Evolutionary conservation across 352 stramenopile genomes (phyloP), one percentile per base, ranked within the genome.

Genomic region (Discostella stelligera): DNA sequence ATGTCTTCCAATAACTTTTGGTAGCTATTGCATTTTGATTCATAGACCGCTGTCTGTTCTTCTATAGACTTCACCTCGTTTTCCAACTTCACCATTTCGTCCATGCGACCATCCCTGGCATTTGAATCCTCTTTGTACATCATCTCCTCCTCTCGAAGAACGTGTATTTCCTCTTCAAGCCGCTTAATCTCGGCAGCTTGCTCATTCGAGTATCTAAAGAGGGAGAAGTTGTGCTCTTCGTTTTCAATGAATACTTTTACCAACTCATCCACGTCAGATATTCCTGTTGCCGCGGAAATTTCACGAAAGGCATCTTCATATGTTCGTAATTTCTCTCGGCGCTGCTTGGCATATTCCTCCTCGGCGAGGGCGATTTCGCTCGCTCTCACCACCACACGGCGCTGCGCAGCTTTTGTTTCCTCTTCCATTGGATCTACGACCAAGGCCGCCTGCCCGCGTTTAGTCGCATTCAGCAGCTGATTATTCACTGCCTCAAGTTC

Each of bases 181-280:
- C 62, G 41, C 54, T 84, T 95, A 71, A 98, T 95, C 73, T 98
- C 95, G 68, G 95, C 97, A 58, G 88, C 95, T 83, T 98, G 94
- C 70, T 98, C 94, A 74, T 97, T 98, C 18, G 97, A 90, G 67
- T 97, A 97, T 80, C 96, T 97, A 77, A 98, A 98, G 5, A 98
- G 74, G 37, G 93, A 97, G 75, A 98, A 98, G 84, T 98, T 98
- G 61, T 98, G 93, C 64, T 98, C 95, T 88, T 98, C 96, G 37
- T 97, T 97, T 80, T 97, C 93, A 72, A 98, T 96, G 73, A 98
- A 98, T 37, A 93, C 94, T 20, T 85, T 87, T 27, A 98, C 94
- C 16, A 98, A 88, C 64, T 97, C 87, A 71, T 98, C 94, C 7
- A 98, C 85, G 75, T 98, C 95, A 41, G 92, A 85, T 64, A 98